Base-by-base conservation (phyloP, 2,329 filamentous ascomycete species). In the Diplodia mutila region DNA sequence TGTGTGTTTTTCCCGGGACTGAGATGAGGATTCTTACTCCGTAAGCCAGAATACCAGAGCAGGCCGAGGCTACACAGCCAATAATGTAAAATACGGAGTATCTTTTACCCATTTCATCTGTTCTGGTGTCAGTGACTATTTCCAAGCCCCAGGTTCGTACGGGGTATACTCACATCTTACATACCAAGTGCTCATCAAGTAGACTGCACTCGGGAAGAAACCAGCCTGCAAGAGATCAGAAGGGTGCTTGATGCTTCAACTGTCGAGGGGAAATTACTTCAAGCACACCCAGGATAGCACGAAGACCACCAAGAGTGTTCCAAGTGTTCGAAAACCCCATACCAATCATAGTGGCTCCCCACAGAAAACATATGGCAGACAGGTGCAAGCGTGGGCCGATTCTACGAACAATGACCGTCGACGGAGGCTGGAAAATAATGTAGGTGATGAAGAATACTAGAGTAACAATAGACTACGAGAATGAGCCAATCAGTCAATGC, bases 1-100 rank as follows among this genome's bases (percentile, higher is more conserved):
- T 16, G 52, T 4, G 9, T 29, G 32, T 34, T 29, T n/a, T 14
- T n/a, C 37, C 46, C 16, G 23, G 11, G 9, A 27, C 18, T 34
- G 14, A 18, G 89, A 81, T 23, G 16, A 4, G 12, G n/a, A 4
- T 25, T 18, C 59, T 11, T 37, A 63, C 59, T 5, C 90, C 90
- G 65, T 87, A 92, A 14, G 90, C 89, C 1, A 93, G 81, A 55
- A 93, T 89, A 66, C 90, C 89, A 0, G 88, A 82, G 71, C 90
- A 89, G 1, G 87, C 90, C 0, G 87, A 85, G 0, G 90, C 88
- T 6, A 90, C 81, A 69, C 85, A 89, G 46, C 90, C 89, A 5
- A 91, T 82, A 18, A 92, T 83, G 75, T 91, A 92, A 73, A 92
- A 92, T 27, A 85, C 76, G 0, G 88, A 87, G 73, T 90, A 91